Percentiles rank a stretch among this genome's conserved stretches.
Conservation (phyloP, 768 basidiomycete genomes). For the Phaeotremella fagi region DNA sequence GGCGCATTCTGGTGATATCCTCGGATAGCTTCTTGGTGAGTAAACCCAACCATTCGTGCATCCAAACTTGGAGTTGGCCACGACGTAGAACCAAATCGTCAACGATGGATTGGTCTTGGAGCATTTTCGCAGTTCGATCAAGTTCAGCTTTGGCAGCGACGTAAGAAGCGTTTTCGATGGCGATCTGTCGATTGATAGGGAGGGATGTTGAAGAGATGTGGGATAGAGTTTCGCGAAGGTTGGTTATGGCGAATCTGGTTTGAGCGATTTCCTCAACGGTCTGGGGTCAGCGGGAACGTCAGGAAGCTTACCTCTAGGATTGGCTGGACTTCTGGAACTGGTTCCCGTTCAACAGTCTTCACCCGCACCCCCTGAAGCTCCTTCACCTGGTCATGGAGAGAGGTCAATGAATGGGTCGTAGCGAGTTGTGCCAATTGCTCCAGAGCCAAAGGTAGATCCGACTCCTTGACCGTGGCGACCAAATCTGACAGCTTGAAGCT, state of each 20-base stretch:
- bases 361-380: conserved; percentile 25
- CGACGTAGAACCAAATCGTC: conserved; percentile 21
- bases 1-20: conserved; percentile 23
- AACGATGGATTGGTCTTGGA: conserved; percentile 2
- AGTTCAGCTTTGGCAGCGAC: conserved; percentile 41
- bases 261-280: background rate
- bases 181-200: conserved; percentile 34
- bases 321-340: conserved; percentile 35
- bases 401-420: conserved; percentile 5
- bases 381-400: conserved; percentile 17
- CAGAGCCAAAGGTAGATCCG: conserved; percentile 27
- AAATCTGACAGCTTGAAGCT: conserved; percentile 18
- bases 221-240: conserved; percentile 50
- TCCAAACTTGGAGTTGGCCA: conserved; percentile 42
- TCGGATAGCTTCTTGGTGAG: conserved; percentile 20
- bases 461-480: conserved; percentile 20
- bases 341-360: conserved; percentile 24
- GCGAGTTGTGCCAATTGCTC: conserved; percentile 24
- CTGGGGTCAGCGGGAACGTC: background rate
- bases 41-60: conserved; percentile 32
- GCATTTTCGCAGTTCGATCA: conserved; percentile 28
- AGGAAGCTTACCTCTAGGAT: conserved; percentile 25
- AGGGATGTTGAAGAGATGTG: conserved; percentile 44
- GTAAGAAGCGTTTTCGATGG: conserved; percentile 38
- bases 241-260: conserved; percentile 40